Evolutionary conservation across 2,329 filamentous ascomycete genomes (phyloP), one percentile per base, ranked within the genome.

Genomic region (Penicillium sp.): DNA sequence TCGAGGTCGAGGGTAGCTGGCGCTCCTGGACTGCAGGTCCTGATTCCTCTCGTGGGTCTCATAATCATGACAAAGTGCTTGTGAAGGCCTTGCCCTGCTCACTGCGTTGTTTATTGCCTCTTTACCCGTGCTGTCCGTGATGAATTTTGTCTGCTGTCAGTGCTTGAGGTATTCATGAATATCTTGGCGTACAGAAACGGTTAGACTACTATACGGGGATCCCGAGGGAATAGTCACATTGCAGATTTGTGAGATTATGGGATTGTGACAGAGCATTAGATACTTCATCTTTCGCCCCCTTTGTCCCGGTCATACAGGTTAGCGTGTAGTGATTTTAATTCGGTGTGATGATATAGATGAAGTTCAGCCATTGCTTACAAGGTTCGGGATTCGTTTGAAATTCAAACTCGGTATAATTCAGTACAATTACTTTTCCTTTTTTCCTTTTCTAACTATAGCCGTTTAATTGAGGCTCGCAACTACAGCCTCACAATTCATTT

Each of bases 61-160:
- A 50, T 56, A 56, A 50, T 56, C 46, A 50, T 56, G 53, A 56
- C 53, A 35, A 42, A 50, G 4, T 9, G 17, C 15, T 47, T 21
- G 4, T 5, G 23, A 54, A 46, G 21, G 15, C 15, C 46, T 21
- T 3, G 13, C 29, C 15, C 37, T 31, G 38, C 53, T 50, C 37
- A 49, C 8, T 31, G 3, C 45, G 2, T 6, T 35, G 17, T 9
- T 41, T 40, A 33, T 41, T 21, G 25, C 13, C 19, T 19, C 13
- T 31, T 23, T 19, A 23, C n/a, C 25, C 4, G 31, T 37, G n/a
- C 8, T 50, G 21, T 23, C 21, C 12, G 27, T 37, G 46, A 13
- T 37, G n/a, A 21, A 12, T 15, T 13, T 9, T 56, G 12, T 43
- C 17, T 38, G 46, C 29, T 56, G 46, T 21, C 46, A 23, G 37